Evolutionary conservation across 2,329 filamentous ascomycete species (phyloP).

Genomic region (Chlorencoelia australis): DNA sequence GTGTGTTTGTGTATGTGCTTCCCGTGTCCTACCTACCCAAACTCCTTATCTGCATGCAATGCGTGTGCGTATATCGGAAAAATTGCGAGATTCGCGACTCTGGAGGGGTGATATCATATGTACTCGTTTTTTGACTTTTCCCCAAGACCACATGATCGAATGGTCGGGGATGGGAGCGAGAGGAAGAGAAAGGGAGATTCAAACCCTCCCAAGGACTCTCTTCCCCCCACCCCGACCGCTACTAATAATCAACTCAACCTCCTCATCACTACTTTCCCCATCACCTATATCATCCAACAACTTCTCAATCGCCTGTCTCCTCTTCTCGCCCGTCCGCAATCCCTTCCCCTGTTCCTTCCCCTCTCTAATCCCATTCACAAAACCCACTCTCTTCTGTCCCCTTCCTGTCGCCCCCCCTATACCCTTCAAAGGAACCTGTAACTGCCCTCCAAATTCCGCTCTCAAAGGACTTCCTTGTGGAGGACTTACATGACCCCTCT

Average conservation of each 20-base stretch:
- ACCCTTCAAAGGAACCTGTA: slow-evolving; percentile 12
- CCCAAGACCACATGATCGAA: too few species aligned
- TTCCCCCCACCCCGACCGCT: too few species aligned
- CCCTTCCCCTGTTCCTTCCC: slow-evolving; percentile 15
- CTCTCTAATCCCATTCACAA: slow-evolving; percentile 14
- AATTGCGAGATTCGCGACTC: too few species aligned
- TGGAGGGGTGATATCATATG: too few species aligned
- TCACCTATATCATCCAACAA: slow-evolving; percentile 26
- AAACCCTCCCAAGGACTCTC: too few species aligned
- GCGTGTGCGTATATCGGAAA: too few species aligned
- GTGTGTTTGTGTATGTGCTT: too few species aligned
- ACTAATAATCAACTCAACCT: slow-evolving; percentile 26
- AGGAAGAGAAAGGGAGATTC: too few species aligned
- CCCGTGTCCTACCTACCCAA: too few species aligned
- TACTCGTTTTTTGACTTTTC: too few species aligned
- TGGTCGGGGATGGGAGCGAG: too few species aligned
- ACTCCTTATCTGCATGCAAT: too few species aligned
- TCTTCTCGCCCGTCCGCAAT: slow-evolving; percentile 13
- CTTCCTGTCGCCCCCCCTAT: slow-evolving; percentile 17
- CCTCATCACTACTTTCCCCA: slow-evolving; percentile 28
- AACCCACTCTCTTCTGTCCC: slow-evolving; percentile 14
- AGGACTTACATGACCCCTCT: slow-evolving; percentile 22
- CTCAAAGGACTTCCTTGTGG: slow-evolving; percentile 26
- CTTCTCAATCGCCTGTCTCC: slow-evolving; percentile 23
- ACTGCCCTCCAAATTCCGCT: slow-evolving; percentile 22